Percentiles rank a stretch among this genome's conserved stretches.
Evolutionary conservation across 148 eudicot species (phyloP).

Genomic region (Cornus controversa): DNA sequence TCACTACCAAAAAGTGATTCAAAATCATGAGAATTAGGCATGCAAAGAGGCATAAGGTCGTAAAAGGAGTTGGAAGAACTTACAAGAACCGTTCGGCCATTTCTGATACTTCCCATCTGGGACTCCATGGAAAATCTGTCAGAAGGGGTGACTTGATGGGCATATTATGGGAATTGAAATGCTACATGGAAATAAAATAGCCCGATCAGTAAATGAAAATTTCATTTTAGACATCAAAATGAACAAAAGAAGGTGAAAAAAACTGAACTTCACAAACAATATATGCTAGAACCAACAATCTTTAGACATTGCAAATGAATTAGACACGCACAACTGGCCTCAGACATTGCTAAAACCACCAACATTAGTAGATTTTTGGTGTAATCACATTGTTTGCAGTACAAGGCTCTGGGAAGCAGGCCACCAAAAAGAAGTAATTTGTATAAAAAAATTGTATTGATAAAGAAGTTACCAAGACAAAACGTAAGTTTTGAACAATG

Average conservation of each 20-base stretch:
- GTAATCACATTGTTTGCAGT: background rate
- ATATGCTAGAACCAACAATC: background rate
- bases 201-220: background rate
- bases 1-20: slow-evolving; percentile 48
- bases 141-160: slow-evolving; percentile 63
- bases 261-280: background rate
- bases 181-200: slow-evolving; percentile 34
- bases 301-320: background rate
- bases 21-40: background rate
- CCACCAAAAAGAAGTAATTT: background rate
- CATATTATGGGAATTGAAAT: slow-evolving; percentile 52
- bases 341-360: background rate
- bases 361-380: background rate
- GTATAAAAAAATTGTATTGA: background rate
- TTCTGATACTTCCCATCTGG: slow-evolving; percentile 82
- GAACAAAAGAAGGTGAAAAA: background rate
- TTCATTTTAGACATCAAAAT: background rate
- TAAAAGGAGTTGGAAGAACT: slow-evolving; percentile 19
- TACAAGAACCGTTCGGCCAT: slow-evolving; percentile 89
- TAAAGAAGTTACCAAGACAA: background rate
- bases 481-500: background rate
- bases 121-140: slow-evolving; percentile 89
- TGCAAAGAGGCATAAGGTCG: background rate
- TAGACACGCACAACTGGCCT: background rate
- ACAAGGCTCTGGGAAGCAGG: background rate